Evolutionary conservation across 2,329 filamentous ascomycete species (phyloP).

Genomic region (Penicillium sp.): DNA sequence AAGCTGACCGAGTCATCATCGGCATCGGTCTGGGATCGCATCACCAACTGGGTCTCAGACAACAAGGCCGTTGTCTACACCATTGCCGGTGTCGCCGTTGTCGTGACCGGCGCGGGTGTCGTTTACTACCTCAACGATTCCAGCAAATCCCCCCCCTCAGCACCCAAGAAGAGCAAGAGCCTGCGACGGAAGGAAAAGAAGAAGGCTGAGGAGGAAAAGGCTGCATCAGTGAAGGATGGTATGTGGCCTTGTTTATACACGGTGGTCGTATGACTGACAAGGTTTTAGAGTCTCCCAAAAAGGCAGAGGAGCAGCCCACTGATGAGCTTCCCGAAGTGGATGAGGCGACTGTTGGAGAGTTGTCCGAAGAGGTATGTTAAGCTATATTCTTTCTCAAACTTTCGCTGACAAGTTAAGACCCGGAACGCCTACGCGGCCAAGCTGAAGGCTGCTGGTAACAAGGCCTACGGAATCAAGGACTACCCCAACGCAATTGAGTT

Average conservation of each 20-base stretch:
- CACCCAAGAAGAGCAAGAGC: slow-evolving; percentile 77
- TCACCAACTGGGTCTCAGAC: slow-evolving; percentile 89
- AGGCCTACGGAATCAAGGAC: slow-evolving; percentile 90
- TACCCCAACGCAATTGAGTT: slow-evolving; percentile 92
- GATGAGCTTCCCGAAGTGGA: slow-evolving; percentile 69
- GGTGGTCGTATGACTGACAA: slow-evolving; percentile 18
- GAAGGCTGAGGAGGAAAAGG: slow-evolving; percentile 55
- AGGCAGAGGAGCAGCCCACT: slow-evolving; percentile 51
- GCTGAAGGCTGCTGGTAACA: slow-evolving; percentile 93
- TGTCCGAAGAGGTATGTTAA: slow-evolving; percentile 48
- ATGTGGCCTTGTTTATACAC: slow-evolving; percentile 24
- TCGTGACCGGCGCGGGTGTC: slow-evolving; percentile 85
- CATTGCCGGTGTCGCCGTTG: slow-evolving; percentile 88
- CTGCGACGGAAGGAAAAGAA: slow-evolving; percentile 74
- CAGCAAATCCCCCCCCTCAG: slow-evolving; percentile 40
- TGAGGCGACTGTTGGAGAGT: slow-evolving; percentile 48
- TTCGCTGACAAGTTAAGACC: slow-evolving; percentile 53
- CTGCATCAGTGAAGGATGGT: slow-evolving; percentile 41
- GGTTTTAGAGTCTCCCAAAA: slow-evolving; percentile 39
- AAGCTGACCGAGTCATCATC: slow-evolving; percentile 51
- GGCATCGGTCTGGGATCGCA: slow-evolving; percentile 80
- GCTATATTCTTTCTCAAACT: slow-evolving; percentile 2
- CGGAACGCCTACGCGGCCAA: slow-evolving; percentile 85
- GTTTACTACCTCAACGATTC: slow-evolving; percentile 80
- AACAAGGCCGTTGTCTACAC: slow-evolving; percentile 96